A percentile compares a stretch with the other conserved stretches of the same genome.
These are phyloP conservation scores for Entomortierella lignicola DNA, from an alignment of 192 early-diverging fungal genomes.

Conservation along the genomic window DNA sequence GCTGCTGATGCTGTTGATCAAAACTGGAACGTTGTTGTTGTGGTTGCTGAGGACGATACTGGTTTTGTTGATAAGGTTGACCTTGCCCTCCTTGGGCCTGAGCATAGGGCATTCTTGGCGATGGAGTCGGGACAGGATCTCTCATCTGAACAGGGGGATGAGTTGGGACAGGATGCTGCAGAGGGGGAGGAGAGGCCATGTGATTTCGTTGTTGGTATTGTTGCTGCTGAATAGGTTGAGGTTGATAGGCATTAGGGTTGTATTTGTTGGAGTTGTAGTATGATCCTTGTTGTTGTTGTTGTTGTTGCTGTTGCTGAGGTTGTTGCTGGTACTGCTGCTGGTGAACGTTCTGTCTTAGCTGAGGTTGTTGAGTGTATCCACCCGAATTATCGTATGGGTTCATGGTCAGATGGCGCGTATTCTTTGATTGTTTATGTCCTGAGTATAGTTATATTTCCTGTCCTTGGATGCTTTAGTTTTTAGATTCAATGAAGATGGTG, in stretches of 20 bases:
- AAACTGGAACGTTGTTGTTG: slow-evolving; percentile 34
- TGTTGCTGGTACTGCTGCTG: slow-evolving; percentile 33
- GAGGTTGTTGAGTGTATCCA: slow-evolving; percentile 38
- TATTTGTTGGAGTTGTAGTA: slow-evolving; percentile 36
- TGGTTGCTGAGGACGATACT: slow-evolving; percentile 50
- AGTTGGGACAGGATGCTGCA: slow-evolving; percentile 70
- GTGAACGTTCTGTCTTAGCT: slow-evolving; percentile 45
- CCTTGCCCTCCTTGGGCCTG: slow-evolving; percentile 28
- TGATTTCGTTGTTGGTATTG: slow-evolving; percentile 36
- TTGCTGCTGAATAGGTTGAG: slow-evolving; percentile 22
- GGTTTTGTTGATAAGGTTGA: slow-evolving; percentile 35
- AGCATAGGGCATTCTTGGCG: slow-evolving; percentile 56
- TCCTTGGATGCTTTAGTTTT: neutral
- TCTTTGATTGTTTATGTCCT: neutral
- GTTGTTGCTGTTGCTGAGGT: slow-evolving; percentile 19
- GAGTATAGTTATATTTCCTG: neutral
- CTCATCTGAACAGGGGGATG: slow-evolving; percentile 70
- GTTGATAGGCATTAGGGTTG: slow-evolving; percentile 48
- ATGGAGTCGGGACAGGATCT: slow-evolving; percentile 56
- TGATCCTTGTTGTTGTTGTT: slow-evolving; percentile 11
- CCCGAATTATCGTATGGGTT: slow-evolving; percentile 44
- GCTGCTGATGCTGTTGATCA: slow-evolving; percentile 40
- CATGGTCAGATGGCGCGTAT: slow-evolving; percentile 8
- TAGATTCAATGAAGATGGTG: neutral
- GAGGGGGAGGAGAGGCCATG: slow-evolving; percentile 64